Conservation (phyloP, 306 rosid genomes). For the Lathyrus tuberosus region DNA sequence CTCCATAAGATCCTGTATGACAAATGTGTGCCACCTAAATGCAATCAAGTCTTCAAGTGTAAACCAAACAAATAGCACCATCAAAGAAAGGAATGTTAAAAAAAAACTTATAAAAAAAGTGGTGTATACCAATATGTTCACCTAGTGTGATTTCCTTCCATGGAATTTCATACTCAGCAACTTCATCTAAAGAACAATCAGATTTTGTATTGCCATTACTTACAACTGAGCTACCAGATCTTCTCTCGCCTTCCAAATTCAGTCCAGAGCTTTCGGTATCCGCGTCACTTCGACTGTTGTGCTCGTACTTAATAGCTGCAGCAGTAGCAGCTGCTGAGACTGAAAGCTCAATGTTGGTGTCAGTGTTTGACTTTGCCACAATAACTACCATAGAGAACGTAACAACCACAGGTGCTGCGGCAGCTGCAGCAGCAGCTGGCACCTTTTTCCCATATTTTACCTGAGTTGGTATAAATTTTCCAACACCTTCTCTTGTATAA, state of each 20-base stretch:
- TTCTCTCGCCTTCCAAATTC: constrained; percentile 68
- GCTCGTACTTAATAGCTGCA: constrained; percentile 89
- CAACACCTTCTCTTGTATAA: background rate
- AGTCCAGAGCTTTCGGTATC: constrained; percentile 59
- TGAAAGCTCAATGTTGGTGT: constrained; percentile 74
- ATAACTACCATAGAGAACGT: constrained; percentile 94
- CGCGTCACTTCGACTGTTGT: constrained; percentile 63
- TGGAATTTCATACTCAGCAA: constrained; percentile 89
- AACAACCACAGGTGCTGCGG: constrained; percentile 89
- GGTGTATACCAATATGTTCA: constrained; percentile 84
- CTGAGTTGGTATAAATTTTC: constrained; percentile 40
- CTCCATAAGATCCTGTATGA: constrained; percentile 93
- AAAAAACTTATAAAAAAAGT: constrained; percentile 43
- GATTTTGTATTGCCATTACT: constrained; percentile 78
- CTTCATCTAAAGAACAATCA: constrained; percentile 74
- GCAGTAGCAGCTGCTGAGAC: constrained; percentile 97
- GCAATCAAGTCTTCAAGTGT: constrained; percentile 31
- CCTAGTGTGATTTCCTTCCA: constrained; percentile 92
- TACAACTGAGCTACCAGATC: constrained; percentile 67
- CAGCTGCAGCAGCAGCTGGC: too few species aligned
- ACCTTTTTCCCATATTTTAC: constrained; percentile 67
- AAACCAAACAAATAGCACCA: constrained; percentile 34
- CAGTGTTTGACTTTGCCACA: constrained; percentile 65
- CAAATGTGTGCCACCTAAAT: too few species aligned
- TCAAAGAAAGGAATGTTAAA: constrained; percentile 35